Percentiles rank a stretch among this genome's conserved stretches.
phyloP scores from a whole-genome alignment of 805 yeast genomes.

The Wickerhamomyces bovis region DNA sequence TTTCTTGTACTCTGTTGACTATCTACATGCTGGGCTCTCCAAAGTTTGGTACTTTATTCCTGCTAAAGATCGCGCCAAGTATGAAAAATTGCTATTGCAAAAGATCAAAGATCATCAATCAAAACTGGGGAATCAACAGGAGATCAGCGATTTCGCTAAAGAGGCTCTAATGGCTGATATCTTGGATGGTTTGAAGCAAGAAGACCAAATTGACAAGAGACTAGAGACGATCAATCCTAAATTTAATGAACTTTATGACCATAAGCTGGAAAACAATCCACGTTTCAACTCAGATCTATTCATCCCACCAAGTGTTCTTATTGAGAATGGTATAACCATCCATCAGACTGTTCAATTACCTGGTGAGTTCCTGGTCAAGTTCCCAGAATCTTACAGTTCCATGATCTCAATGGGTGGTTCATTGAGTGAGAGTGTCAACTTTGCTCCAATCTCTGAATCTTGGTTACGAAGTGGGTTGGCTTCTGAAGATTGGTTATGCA shows the following conservation, averaged over 20 bases:
- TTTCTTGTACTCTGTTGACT: constrained; percentile 46
- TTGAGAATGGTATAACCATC: constrained; percentile 41
- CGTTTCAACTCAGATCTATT: constrained; percentile 38
- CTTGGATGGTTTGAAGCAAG: constrained; percentile 14
- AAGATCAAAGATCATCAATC: constrained; percentile 24
- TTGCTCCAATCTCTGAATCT: constrained; percentile 39
- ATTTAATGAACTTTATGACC: constrained; percentile 18
- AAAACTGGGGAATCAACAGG: not conserved
- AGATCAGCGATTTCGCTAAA: constrained; percentile 3
- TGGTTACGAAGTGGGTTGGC: constrained; percentile 50
- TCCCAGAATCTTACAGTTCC: constrained; percentile 49
- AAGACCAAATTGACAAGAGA: constrained; percentile 13
- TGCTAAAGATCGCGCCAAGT: constrained; percentile 45
- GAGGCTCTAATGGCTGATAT: constrained; percentile 16
- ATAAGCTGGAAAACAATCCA: constrained; percentile 3
- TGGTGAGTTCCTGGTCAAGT: constrained; percentile 55
- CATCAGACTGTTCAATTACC: constrained; percentile 48
- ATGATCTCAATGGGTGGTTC: constrained; percentile 49
- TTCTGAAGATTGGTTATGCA: constrained; percentile 45
- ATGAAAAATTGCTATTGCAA: constrained; percentile 50
- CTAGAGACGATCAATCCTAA: constrained; percentile 8
- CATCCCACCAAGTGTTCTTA: constrained; percentile 44
- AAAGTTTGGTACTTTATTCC: constrained; percentile 61
- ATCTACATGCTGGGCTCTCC: constrained; percentile 48
- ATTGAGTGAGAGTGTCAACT: constrained; percentile 48